Base-by-base conservation (phyloP, 129 eudicot genomes). In the Flaveria sonorensis region DNA sequence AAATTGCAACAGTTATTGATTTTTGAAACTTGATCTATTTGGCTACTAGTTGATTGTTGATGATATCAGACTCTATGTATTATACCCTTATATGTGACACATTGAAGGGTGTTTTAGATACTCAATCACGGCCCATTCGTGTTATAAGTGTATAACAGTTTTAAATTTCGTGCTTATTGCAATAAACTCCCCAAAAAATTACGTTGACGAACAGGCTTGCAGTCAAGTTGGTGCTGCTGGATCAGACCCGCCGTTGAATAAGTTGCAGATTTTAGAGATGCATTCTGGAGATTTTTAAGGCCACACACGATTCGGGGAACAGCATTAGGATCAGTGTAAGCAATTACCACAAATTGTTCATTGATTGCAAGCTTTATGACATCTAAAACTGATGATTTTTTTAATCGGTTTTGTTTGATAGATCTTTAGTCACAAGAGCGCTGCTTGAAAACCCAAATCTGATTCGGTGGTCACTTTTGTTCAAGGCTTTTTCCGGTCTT, bases 261-360 rank as follows among this genome's bases (percentile, higher is more conserved):
- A 77, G 83, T 91, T 74, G 75, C 85, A 45, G 88, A 84, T 6
- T 87, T 94, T 81, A 85, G 72, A 71, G 92, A 91, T 72, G 94
- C 99, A 55, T 87, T 89, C 59, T 94, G 99, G 99, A 89, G 99
- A 83, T 94, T 94, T 80, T 81, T 94, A 53, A 94, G 99, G 73
- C 99, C 99, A 50, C 99, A 94, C 53, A 94, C 99, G 4, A 94
- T 94, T 59, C 97, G 99, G 66, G 99, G 99, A 82, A 94, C 99
- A 64, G 87, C 94, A 24, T 72, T 94, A 83, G 99, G 99, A 75
- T 94, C 99, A 61, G 67, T 76, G 99, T 94, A 82, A 91, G 89
- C 64, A 64, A 13, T 75, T 59, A 75, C 6, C 39, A 51, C 43
- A 10, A 19, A 7, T 48, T 21, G 19, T 45, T 20, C 21, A 24